Percentiles rank a stretch among this genome's conserved stretches.
phyloP scores from a whole-genome alignment of 768 basidiomycete genomes.

The Saitozyma podzolica region DNA sequence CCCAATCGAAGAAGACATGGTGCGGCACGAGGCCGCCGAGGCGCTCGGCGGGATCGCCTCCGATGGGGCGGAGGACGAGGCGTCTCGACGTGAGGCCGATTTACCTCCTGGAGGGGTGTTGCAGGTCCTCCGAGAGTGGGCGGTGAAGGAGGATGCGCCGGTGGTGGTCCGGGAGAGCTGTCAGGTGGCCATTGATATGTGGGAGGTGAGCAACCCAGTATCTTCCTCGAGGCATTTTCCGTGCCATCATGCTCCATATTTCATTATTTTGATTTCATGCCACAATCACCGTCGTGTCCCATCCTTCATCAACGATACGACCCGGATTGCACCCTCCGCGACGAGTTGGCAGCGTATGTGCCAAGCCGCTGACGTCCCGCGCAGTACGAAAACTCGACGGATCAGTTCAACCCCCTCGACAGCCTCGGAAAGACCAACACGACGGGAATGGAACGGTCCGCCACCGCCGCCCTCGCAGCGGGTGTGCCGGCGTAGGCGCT shows the following conservation, averaged over 20 bases:
- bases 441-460: conserved; percentile 47
- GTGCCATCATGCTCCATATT: neutral
- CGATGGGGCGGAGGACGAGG: conserved; percentile 43
- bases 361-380: conserved; percentile 1
- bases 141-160: conserved; percentile 73
- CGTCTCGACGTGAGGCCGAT: conserved; percentile 48
- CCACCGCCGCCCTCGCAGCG: conserved; percentile 32
- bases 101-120: conserved; percentile 74
- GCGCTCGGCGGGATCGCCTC: conserved; percentile 91
- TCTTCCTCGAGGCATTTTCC: neutral
- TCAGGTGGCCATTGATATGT: conserved; percentile 95
- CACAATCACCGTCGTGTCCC: neutral
- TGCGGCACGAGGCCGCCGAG: conserved; percentile 97
- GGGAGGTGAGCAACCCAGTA: conserved; percentile 56
- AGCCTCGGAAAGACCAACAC: conserved; percentile 25
- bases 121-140: conserved; percentile 81
- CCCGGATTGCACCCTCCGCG: too few species aligned
- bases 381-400: conserved; percentile 46
- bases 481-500: conserved; percentile 17
- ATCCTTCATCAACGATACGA: neutral
- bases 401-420: conserved; percentile 48
- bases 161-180: conserved; percentile 92
- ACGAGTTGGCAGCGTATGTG: neutral
- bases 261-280: neutral
- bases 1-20: conserved; percentile 82